Conservation (phyloP, 176 grass and related monocot species). For the Paspalum notatum region DNA sequence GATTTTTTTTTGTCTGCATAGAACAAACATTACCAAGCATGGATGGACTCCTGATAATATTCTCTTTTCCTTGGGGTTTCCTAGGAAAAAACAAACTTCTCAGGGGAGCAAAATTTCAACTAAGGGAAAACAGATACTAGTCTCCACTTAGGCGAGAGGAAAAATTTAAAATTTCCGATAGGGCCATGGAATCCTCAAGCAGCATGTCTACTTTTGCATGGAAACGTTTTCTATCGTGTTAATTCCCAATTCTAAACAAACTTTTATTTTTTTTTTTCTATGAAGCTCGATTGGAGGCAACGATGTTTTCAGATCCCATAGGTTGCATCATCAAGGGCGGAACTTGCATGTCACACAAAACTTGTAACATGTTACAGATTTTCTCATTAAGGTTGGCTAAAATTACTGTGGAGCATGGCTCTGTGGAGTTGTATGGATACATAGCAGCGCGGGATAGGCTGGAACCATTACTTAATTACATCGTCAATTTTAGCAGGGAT, state of each 20-base stretch:
- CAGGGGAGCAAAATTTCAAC: background rate
- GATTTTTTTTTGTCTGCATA: too few relatives aligned
- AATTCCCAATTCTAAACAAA: background rate
- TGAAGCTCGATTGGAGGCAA: background rate
- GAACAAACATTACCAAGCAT: too few relatives aligned
- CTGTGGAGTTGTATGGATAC: conserved; percentile 8
- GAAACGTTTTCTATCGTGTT: background rate
- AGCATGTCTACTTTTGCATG: background rate
- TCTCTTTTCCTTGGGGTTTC: too few relatives aligned
- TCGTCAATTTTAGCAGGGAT: conserved; percentile 2
- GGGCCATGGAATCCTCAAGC: background rate
- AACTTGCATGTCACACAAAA: background rate
- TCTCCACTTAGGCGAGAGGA: background rate
- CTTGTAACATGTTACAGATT: background rate
- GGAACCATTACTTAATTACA: background rate
- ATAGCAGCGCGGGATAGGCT: background rate
- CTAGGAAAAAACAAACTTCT: background rate
- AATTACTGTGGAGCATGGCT: background rate
- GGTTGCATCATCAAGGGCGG: background rate
- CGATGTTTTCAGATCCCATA: background rate
- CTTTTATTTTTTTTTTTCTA: background rate
- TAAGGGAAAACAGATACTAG: background rate
- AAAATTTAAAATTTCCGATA: background rate
- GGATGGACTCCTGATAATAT: too few relatives aligned
- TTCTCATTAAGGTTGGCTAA: conserved; percentile 6